phyloP scores from a whole-genome alignment of 495 filamentous ascomycete species.

The Mycothermus thermophilus region DNA sequence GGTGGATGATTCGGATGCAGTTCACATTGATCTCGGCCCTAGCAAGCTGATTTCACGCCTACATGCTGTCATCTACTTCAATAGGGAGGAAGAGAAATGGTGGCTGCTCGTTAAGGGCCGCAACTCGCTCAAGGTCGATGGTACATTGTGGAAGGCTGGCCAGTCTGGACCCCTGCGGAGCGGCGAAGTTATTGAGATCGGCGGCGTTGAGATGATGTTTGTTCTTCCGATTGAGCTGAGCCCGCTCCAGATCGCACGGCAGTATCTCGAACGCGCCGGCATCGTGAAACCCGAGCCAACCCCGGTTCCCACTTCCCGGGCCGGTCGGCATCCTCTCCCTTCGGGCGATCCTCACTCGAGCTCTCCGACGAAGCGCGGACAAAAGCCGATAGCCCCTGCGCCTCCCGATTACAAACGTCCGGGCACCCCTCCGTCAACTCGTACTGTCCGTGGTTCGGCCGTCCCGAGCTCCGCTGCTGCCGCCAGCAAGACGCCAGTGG shows the following conservation, averaged over 20 bases:
- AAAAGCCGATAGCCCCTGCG: slow-evolving; percentile 50
- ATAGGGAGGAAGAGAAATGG: slow-evolving; percentile 56
- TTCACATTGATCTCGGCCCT: slow-evolving; percentile 88
- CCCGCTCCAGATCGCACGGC: slow-evolving; percentile 41
- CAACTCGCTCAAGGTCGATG: slow-evolving; percentile 77
- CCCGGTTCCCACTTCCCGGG: slow-evolving; percentile 5
- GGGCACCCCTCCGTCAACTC: slow-evolving; percentile 48
- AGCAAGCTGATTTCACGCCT: slow-evolving; percentile 81
- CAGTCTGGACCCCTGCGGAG: slow-evolving; percentile 53
- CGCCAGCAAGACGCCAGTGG: slow-evolving; percentile 29
- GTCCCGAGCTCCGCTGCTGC: too few relatives aligned
- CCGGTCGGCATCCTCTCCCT: slow-evolving; percentile 35
- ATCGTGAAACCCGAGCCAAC: slow-evolving; percentile 22
- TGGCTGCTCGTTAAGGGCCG: slow-evolving; percentile 74
- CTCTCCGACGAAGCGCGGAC: slow-evolving; percentile 17
- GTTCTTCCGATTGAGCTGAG: slow-evolving; percentile 56
- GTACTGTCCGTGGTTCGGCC: slow-evolving; percentile 18
- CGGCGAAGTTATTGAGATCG: slow-evolving; percentile 81
- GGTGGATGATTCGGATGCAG: slow-evolving; percentile 27
- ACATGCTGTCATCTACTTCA: slow-evolving; percentile 77
- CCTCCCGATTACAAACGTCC: slow-evolving; percentile 56
- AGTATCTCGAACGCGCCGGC: slow-evolving; percentile 39
- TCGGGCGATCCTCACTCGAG: slow-evolving; percentile 26
- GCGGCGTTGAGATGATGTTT: slow-evolving; percentile 95
- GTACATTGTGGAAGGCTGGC: slow-evolving; percentile 48